phyloP scores from a whole-genome alignment of 2,329 filamentous ascomycete species.

The Neopestalotiopsis sp. region DNA sequence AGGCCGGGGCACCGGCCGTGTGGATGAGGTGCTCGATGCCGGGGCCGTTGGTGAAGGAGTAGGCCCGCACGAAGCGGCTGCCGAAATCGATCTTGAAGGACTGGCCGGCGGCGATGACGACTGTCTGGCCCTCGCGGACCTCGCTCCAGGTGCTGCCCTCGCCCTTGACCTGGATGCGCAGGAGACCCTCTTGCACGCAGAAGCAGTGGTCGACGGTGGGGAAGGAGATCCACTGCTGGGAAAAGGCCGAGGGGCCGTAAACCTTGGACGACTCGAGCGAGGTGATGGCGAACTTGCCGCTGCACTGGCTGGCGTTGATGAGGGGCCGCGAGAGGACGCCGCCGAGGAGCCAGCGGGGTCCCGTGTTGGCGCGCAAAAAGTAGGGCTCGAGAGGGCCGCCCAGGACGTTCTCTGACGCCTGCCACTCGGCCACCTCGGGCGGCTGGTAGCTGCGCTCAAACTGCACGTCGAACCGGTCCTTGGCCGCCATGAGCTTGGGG shows the following conservation, averaged over 20 bases:
- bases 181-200: constrained; percentile 49
- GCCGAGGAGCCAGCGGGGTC: constrained; percentile 49
- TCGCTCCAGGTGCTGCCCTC: constrained; percentile 31
- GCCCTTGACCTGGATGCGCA: constrained; percentile 46
- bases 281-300: constrained; percentile 56
- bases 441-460: constrained; percentile 53
- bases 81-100: constrained; percentile 49
- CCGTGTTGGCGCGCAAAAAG: constrained; percentile 56
- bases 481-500: constrained; percentile 60
- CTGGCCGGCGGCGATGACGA: constrained; percentile 52
- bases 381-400: constrained; percentile 47
- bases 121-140: constrained; percentile 52
- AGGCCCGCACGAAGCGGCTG: constrained; percentile 51
- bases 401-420: constrained; percentile 43
- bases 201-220: constrained; percentile 56
- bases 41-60: constrained; percentile 52
- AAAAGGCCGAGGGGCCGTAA: constrained; percentile 41
- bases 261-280: constrained; percentile 51
- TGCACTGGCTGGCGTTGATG: constrained; percentile 50
- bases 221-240: constrained; percentile 46
- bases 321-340: constrained; percentile 54
- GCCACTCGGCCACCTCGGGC: constrained; percentile 49
- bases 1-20: constrained; percentile 38
- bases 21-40: constrained; percentile 53
- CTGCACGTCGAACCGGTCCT: constrained; percentile 60